phyloP scores from a whole-genome alignment of 257 asterid genomes.

The Ehretia macrophylla region DNA sequence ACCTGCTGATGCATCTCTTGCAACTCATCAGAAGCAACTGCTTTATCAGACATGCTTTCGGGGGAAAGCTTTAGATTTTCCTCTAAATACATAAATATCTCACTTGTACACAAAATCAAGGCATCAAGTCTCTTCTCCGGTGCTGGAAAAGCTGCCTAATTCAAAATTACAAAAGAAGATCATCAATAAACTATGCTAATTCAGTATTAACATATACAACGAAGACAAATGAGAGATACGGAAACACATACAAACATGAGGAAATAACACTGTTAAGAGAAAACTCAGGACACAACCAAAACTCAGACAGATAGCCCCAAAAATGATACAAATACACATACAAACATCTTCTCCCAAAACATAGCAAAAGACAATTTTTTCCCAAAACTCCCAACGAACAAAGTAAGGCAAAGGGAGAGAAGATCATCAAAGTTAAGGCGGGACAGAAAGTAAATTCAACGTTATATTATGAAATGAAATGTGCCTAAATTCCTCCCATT shows the following conservation, averaged over 20 bases:
- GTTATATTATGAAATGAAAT: too few species aligned
- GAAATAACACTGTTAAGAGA: background rate
- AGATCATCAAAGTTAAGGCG: too few species aligned
- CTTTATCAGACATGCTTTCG: conserved; percentile 86
- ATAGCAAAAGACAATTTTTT: too few species aligned
- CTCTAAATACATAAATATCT: conserved; percentile 70
- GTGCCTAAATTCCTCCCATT: too few species aligned
- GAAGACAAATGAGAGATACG: background rate
- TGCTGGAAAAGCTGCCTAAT: conserved; percentile 83
- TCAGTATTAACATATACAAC: background rate
- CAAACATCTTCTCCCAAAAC: too few species aligned
- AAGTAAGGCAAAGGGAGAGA: too few species aligned
- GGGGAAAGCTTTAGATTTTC: conserved; percentile 92
- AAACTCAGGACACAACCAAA: background rate
- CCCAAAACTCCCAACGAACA: too few species aligned
- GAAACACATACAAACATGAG: background rate
- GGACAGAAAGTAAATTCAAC: too few species aligned
- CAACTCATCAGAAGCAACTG: conserved; percentile 81
- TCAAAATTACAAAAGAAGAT: conserved; percentile 15
- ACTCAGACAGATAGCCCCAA: background rate
- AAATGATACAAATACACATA: too few species aligned
- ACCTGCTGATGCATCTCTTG: conserved; percentile 97
- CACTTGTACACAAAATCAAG: conserved; percentile 66
- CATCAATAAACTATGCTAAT: background rate
- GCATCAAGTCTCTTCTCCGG: conserved; percentile 90